Conservation (phyloP, 2,329 filamentous ascomycete genomes). For the Fusarium decemcellulare region DNA sequence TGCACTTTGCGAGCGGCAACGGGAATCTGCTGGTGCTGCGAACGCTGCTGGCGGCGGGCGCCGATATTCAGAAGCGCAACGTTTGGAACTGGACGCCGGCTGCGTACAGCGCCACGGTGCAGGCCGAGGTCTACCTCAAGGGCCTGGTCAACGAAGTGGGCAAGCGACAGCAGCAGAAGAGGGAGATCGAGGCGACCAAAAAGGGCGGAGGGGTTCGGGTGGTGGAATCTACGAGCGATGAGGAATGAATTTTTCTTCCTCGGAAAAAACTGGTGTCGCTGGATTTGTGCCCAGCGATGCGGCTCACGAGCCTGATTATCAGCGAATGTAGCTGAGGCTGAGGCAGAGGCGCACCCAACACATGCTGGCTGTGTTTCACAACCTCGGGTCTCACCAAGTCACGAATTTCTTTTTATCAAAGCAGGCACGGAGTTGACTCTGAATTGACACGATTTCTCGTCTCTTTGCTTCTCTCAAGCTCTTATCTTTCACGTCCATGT, state of each 20-base stretch:
- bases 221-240: conserved; percentile 57
- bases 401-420: conserved; percentile 5
- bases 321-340: not conserved
- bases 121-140: conserved; percentile 89
- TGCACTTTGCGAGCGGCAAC: conserved; percentile 88
- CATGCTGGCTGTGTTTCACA: not conserved
- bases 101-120: conserved; percentile 85
- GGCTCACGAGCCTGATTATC: no score
- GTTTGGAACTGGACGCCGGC: conserved; percentile 86
- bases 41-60: conserved; percentile 83
- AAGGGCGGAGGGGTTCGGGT: conserved; percentile 61
- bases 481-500: not conserved
- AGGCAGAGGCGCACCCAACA: not conserved
- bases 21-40: conserved; percentile 84
- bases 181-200: conserved; percentile 56
- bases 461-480: not conserved
- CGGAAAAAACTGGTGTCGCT: not conserved
- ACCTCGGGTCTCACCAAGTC: conserved; percentile 14
- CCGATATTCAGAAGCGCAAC: conserved; percentile 80
- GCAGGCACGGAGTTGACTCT: conserved; percentile 30
- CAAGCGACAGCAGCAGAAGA: conserved; percentile 61
- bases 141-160: conserved; percentile 81
- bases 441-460: conserved; percentile 24
- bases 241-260: conserved; percentile 37
- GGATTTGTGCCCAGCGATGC: not conserved